These are phyloP conservation scores for Trichodelitschia bisporula DNA, from an alignment of 495 filamentous ascomycete species.

Conservation along the genomic window DNA sequence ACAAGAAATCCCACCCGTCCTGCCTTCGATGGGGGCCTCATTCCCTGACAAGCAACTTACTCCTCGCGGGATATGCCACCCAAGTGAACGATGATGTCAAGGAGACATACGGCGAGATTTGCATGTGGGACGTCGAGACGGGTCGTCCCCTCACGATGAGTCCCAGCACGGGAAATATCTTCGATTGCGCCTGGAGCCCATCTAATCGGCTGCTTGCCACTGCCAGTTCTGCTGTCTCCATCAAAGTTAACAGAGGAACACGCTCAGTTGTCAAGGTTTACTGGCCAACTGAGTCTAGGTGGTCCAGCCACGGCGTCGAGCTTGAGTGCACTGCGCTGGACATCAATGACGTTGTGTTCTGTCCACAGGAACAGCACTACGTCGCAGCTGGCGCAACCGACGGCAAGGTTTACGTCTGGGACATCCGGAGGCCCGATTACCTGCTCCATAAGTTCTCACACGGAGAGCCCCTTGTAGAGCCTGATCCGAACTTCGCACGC, in stretches of 20 bases:
- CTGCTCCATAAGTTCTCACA: constrained; percentile 47
- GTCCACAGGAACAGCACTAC: constrained; percentile 24
- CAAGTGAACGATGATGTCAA: constrained; percentile 28
- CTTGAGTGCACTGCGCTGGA: constrained; percentile 58
- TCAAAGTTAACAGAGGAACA: constrained; percentile 15
- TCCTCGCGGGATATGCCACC: constrained; percentile 59
- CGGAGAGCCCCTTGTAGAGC: constrained; percentile 29
- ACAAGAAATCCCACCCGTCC: constrained; percentile 39
- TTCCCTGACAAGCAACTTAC: constrained; percentile 23
- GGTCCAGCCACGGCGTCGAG: constrained; percentile 11
- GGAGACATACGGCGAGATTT: constrained; percentile 38
- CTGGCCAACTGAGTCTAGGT: constrained; percentile 8
- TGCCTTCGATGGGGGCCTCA: constrained; percentile 47
- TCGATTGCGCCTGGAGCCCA: constrained; percentile 62
- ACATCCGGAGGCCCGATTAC: constrained; percentile 29
- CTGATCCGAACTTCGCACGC: constrained; percentile 23
- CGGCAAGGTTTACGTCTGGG: constrained; percentile 67
- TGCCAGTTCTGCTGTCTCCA: constrained; percentile 7
- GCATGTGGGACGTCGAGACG: constrained; percentile 37
- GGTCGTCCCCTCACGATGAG: constrained; percentile 18
- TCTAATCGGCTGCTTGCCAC: constrained; percentile 32
- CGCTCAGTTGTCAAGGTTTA: constrained; percentile 29
- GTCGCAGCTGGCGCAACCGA: constrained; percentile 70
- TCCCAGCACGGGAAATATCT: constrained; percentile 42
- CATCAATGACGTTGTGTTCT: constrained; percentile 57